Base-by-base conservation (phyloP, 2,329 filamentous ascomycete species). In the Paecilomyces sp. region DNA sequence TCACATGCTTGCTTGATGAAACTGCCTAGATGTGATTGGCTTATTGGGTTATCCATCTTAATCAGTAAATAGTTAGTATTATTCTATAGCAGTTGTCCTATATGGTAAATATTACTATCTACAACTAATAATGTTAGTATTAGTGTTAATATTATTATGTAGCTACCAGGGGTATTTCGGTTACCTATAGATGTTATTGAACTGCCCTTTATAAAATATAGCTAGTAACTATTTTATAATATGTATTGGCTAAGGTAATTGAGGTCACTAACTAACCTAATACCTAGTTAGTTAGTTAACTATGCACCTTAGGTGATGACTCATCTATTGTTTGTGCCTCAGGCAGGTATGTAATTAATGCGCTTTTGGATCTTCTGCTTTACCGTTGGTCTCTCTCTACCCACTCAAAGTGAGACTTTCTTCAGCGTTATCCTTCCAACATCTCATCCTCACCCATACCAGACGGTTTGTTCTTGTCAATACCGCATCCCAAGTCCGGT, bases 381-480 rank as follows among this genome's bases (percentile, higher is more conserved):
- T 47, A 3, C 41, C 41, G 41, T 47, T 18, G n/a, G n/a, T 18
- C 41, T 47, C 18, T 22, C 41, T 18, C 25, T 28, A 28, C 25
- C 25, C 25, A 28, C 25, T 28, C 25, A 28, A 28, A 28, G 25
- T 28, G 25, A 28, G 25, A 28, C 25, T 47, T n/a, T 47, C 41
- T 18, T 47, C 59, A 60, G 58, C 59, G 58, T 25, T 63, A 63
- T 56, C 50, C 8, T 5, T 56, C 51, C 34, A 55, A 54, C 25
- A 34, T 22, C 50, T 63, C 61, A 64, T 63, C 62, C 15, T 24
- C 24, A 53, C 53, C 30, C 54, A 50, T 60, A 25, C 51, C 50
- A 50, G 57, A 22, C 31, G n/a, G 41, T n/a, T 41, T 18, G 7
- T 47, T 9, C 41, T 47, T n/a, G 41, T 15, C 18, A 47, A 47